Evolutionary conservation across 225 moss, liverwort and hornwort species (phyloP).

Genomic region (Anthoceros angustus): DNA sequence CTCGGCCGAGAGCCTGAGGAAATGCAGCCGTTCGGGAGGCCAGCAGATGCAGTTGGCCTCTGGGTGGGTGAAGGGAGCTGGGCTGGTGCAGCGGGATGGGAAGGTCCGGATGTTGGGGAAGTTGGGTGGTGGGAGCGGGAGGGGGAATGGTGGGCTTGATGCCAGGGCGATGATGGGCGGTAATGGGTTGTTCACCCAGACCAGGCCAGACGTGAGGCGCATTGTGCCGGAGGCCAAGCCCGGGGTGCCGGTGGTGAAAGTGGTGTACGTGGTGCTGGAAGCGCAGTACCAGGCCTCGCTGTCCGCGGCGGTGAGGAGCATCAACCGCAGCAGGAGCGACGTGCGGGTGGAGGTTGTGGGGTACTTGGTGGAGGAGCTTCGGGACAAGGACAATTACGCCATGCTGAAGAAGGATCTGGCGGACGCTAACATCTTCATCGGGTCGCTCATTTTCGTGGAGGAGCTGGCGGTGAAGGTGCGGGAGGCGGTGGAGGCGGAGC

Average conservation of each 20-base stretch:
- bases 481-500: constrained; percentile 52
- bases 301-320: constrained; percentile 79
- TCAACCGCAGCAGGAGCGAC: constrained; percentile 58
- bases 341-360: constrained; percentile 87
- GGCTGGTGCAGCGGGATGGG: not conserved
- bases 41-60: not conserved
- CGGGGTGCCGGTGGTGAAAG: constrained; percentile 77
- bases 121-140: constrained; percentile 11
- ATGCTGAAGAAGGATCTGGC: constrained; percentile 63
- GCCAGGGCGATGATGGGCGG: constrained; percentile 34
- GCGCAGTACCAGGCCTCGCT: constrained; percentile 91
- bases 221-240: constrained; percentile 83
- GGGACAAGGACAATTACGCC: constrained; percentile 74
- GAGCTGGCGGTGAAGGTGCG: constrained; percentile 85
- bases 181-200: constrained; percentile 81
- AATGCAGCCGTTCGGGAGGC: not conserved
- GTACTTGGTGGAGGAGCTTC: constrained; percentile 82
- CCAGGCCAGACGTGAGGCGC: constrained; percentile 82
- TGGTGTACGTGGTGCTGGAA: constrained; percentile 90
- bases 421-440: constrained; percentile 93
- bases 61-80: not conserved
- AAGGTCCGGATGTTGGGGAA: not conserved
- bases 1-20: not conserved
- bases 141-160: too few relatives aligned
- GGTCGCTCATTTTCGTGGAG: constrained; percentile 88